phyloP scores from a whole-genome alignment of 768 basidiomycete species.

The Podaxis sp. region DNA sequence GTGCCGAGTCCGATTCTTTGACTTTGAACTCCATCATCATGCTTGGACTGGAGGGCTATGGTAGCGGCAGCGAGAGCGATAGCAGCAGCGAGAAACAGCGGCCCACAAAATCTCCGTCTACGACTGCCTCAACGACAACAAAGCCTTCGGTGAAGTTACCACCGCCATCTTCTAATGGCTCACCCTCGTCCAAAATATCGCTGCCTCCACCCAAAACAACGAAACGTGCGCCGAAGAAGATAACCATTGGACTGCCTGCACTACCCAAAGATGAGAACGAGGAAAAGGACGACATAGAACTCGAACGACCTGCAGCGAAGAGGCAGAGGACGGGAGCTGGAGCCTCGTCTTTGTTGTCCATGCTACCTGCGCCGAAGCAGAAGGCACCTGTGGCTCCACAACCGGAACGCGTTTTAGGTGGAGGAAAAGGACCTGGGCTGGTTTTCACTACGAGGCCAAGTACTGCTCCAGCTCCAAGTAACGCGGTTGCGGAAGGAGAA shows the following conservation, averaged over 20 bases:
- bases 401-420: constrained; percentile 61
- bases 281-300: constrained; percentile 33
- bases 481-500: constrained; percentile 10
- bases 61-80: constrained; percentile 68
- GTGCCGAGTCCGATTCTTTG: neutral
- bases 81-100: constrained; percentile 30
- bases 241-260: constrained; percentile 58
- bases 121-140: neutral
- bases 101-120: constrained; percentile 8
- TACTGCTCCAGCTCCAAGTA: constrained; percentile 11
- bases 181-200: neutral
- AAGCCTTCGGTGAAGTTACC: constrained; percentile 20
- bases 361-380: constrained; percentile 77
- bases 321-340: constrained; percentile 60
- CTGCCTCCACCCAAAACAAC: constrained; percentile 31
- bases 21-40: constrained; percentile 33
- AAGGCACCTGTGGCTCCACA: constrained; percentile 39
- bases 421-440: constrained; percentile 60
- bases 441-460: constrained; percentile 46
- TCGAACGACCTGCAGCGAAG: constrained; percentile 56
- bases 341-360: constrained; percentile 61
- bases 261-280: constrained; percentile 37
- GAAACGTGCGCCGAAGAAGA: constrained; percentile 49
- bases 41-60: constrained; percentile 78
- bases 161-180: constrained; percentile 19